Evolutionary conservation across 345 rosid species (phyloP).

Genomic region (Citrus maxima): DNA sequence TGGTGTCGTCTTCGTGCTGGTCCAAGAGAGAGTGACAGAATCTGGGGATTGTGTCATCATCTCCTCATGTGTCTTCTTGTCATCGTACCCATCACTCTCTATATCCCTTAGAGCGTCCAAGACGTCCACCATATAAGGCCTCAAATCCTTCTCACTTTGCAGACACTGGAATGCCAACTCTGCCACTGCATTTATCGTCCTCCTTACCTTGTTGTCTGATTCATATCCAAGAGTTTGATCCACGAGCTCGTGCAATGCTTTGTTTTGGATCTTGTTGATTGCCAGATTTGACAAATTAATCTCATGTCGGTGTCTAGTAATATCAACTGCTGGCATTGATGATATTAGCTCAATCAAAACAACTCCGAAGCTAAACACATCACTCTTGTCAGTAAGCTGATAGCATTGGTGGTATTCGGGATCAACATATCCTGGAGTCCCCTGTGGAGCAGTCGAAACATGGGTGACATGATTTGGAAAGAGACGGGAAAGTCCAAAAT

Average conservation of each 20-base stretch:
- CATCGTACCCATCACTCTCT: constrained; percentile 22
- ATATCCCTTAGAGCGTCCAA: constrained; percentile 42
- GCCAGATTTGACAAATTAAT: constrained; percentile 81
- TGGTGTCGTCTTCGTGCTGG: constrained; percentile 37
- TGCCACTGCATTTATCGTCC: constrained; percentile 61
- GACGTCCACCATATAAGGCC: constrained; percentile 70
- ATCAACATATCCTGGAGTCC: constrained; percentile 93
- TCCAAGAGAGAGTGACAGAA: constrained; percentile 51
- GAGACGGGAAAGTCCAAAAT: constrained; percentile 85
- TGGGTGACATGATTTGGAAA: constrained; percentile 71
- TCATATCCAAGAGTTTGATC: constrained; percentile 69
- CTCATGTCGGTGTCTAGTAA: constrained; percentile 73
- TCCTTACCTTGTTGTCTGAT: constrained; percentile 40
- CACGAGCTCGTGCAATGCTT: constrained; percentile 61
- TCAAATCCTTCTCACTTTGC: constrained; percentile 59
- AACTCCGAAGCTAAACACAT: constrained; percentile 75
- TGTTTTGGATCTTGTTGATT: constrained; percentile 64
- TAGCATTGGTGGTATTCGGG: constrained; percentile 89
- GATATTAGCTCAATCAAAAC: constrained; percentile 66
- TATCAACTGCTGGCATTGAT: constrained; percentile 86
- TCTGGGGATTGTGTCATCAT: constrained; percentile 37
- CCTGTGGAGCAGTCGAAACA: constrained; percentile 90
- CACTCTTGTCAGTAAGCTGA: constrained; percentile 86
- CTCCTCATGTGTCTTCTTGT: constrained; percentile 16
- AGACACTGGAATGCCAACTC: constrained; percentile 85